These are phyloP conservation scores for Hypoxylon sp. DNA, from an alignment of 2,329 filamentous ascomycete genomes.

Conservation along the genomic window DNA sequence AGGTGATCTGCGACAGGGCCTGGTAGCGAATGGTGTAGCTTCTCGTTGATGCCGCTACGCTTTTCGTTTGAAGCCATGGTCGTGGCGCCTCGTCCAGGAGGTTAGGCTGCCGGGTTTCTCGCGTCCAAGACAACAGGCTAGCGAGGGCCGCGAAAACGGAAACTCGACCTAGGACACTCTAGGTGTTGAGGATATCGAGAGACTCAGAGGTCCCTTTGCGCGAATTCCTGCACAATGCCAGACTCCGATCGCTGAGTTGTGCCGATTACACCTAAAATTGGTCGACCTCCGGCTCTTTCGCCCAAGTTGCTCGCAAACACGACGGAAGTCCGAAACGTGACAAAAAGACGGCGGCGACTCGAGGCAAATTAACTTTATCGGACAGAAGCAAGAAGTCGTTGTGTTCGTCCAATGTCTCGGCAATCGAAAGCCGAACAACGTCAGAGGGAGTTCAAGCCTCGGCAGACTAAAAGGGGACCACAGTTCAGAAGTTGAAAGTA, in stretches of 20 bases:
- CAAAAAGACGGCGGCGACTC: conserved; percentile 2
- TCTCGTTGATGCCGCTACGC: conserved; percentile 53
- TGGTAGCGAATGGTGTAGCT: conserved; percentile 54
- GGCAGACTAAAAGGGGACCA: conserved; percentile 24
- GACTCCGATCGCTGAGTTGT: background rate
- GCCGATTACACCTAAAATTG: conserved; percentile 7
- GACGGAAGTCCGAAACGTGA: conserved; percentile 28
- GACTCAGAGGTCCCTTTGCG: conserved; percentile 19
- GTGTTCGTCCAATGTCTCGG: conserved; percentile 28
- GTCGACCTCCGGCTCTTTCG: conserved; percentile 17
- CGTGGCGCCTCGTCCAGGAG: conserved; percentile 17
- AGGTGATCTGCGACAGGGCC: conserved; percentile 57
- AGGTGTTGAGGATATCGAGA: background rate
- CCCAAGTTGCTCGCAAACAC: conserved; percentile 20
- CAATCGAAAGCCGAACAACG: conserved; percentile 39
- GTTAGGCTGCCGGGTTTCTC: background rate
- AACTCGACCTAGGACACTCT: background rate
- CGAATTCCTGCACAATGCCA: conserved; percentile 21
- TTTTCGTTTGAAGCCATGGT: conserved; percentile 48
- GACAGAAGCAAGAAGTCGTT: conserved; percentile 3
- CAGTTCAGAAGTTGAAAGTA: conserved; percentile 16
- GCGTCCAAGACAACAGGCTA: background rate
- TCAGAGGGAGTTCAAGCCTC: conserved; percentile 37
- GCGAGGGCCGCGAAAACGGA: background rate
- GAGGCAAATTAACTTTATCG: conserved; percentile 26